phyloP scores from a whole-genome alignment of 352 stramenopile genomes.

The Chrysophaeum taylorii region DNA sequence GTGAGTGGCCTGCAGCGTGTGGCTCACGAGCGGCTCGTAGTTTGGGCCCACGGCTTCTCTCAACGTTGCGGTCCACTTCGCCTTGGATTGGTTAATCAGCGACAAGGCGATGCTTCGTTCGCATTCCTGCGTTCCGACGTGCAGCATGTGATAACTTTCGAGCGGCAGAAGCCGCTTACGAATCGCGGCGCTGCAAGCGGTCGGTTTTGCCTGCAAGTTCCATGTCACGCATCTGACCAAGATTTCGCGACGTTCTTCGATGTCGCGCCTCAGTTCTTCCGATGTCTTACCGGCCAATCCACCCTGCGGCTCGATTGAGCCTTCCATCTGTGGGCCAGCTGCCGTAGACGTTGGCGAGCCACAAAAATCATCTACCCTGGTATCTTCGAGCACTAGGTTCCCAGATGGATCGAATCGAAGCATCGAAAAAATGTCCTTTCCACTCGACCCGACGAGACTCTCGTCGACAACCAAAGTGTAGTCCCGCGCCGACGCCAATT shows the following conservation, averaged over 20 bases:
- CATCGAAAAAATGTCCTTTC: not conserved
- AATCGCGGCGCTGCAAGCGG: slow-evolving; percentile 24
- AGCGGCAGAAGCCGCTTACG: slow-evolving; percentile 48
- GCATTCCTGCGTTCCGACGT: slow-evolving; percentile 75
- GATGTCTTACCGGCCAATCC: not conserved
- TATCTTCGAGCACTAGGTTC: not conserved
- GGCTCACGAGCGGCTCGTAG: slow-evolving; percentile 63
- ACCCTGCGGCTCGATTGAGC: not conserved
- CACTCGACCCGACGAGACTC: not conserved
- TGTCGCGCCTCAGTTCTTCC: too few species aligned
- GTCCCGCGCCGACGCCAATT: not conserved
- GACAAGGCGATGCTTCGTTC: slow-evolving; percentile 75
- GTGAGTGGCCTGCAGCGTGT: slow-evolving; percentile 75
- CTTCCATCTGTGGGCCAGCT: not conserved
- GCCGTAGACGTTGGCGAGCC: not conserved
- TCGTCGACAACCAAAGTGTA: not conserved
- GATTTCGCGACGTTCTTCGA: too few species aligned
- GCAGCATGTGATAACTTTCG: slow-evolving; percentile 71
- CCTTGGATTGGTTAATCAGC: slow-evolving; percentile 70
- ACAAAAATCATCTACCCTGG: not conserved
- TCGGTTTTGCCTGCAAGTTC: slow-evolving; percentile 34
- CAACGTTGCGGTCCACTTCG: slow-evolving; percentile 63
- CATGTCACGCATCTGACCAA: slow-evolving; percentile 36
- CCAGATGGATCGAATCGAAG: not conserved
- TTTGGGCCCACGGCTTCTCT: slow-evolving; percentile 34